These are phyloP conservation scores for Salix udensis DNA, from an alignment of 345 rosid species.

Conservation along the genomic window DNA sequence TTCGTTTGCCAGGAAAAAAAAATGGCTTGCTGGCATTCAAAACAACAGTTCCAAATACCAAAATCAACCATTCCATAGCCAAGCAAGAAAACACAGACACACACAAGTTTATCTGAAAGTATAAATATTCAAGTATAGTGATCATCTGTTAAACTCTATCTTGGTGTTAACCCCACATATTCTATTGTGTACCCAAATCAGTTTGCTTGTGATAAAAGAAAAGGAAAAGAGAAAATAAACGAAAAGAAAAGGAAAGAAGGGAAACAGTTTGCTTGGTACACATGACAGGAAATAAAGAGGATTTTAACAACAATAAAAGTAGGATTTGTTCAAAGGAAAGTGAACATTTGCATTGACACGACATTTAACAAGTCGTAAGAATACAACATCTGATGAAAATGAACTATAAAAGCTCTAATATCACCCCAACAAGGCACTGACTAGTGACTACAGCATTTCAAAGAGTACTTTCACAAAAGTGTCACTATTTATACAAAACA, in stretches of 20 bases:
- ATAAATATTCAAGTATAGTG: neutral
- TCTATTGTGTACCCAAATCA: neutral
- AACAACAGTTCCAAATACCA: too few relatives aligned
- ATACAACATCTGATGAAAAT: neutral
- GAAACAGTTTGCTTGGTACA: neutral
- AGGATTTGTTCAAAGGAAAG: neutral
- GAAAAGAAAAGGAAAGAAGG: neutral
- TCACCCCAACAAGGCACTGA: slow-evolving; percentile 6
- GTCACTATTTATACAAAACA: slow-evolving; percentile 17
- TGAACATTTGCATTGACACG: slow-evolving; percentile 5
- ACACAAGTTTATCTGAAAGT: neutral
- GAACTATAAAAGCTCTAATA: neutral
- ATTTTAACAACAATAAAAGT: neutral
- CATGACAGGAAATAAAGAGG: neutral
- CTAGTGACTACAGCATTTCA: slow-evolving; percentile 10
- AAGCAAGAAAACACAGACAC: too few relatives aligned
- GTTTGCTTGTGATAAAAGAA: neutral
- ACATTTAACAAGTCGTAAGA: neutral
- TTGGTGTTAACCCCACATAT: neutral
- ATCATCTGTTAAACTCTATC: neutral
- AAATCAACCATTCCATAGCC: too few relatives aligned
- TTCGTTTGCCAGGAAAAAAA: neutral
- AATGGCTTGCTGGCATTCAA: too few relatives aligned
- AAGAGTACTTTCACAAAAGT: slow-evolving; percentile 23
- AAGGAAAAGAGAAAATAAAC: neutral